Percentiles rank a stretch among this genome's conserved stretches.
Evolutionary conservation across 31 red algal species (phyloP).

Genomic region (Odonthalia washingtoniensis): DNA sequence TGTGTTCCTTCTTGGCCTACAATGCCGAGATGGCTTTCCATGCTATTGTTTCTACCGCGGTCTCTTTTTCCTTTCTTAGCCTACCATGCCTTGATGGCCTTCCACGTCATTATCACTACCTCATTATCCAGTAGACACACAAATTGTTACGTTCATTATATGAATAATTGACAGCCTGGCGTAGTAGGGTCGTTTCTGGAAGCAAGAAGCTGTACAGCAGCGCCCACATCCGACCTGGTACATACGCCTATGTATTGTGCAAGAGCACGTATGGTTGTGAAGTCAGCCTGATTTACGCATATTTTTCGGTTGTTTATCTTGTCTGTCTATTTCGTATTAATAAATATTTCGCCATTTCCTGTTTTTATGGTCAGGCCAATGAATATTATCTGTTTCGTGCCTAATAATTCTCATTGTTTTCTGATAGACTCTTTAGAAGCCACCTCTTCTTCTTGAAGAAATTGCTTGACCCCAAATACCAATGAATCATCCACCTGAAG

Average conservation of each 20-base stretch:
- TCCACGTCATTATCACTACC: too few relatives aligned
- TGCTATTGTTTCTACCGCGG: too few relatives aligned
- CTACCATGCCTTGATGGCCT: too few relatives aligned
- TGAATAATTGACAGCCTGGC: too few relatives aligned
- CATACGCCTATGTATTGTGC: background rate
- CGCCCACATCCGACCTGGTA: too few relatives aligned
- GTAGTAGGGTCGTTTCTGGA: background rate
- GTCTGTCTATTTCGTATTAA: background rate
- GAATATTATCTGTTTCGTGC: background rate
- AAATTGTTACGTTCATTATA: too few relatives aligned
- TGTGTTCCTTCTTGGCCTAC: too few relatives aligned
- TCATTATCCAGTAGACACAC: too few relatives aligned
- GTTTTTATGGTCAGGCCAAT: background rate
- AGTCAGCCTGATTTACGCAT: background rate
- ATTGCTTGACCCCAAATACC: background rate
- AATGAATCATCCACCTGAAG: background rate
- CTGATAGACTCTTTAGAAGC: background rate
- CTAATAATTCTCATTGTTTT: background rate
- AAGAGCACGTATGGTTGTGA: background rate
- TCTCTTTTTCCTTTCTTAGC: too few relatives aligned
- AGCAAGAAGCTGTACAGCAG: background rate
- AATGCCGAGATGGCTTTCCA: too few relatives aligned
- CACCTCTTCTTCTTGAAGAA: background rate
- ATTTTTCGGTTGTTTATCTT: background rate
- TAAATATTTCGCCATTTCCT: background rate